Conservation (phyloP, 148 eudicot species). For the Vaccinium myrtillus region DNA sequence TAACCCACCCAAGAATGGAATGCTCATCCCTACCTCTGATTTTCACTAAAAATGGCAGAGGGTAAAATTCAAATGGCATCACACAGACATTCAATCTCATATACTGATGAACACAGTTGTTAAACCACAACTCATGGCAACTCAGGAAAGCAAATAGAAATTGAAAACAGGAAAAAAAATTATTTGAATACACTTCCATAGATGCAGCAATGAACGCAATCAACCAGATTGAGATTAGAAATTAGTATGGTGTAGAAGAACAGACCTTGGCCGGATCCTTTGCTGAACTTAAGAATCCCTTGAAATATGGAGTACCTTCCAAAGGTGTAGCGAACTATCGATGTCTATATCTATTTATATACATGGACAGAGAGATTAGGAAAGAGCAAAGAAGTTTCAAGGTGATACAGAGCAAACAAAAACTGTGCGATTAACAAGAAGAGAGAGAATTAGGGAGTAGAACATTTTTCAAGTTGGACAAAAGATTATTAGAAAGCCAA, state of each 20-base stretch:
- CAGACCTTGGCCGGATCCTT: not conserved
- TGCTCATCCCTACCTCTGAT: not conserved
- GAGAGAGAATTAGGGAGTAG: not conserved
- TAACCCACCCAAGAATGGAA: not conserved
- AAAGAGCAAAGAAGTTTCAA: not conserved
- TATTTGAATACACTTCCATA: not conserved
- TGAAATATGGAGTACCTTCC: not conserved
- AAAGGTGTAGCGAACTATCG: not conserved
- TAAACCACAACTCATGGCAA: not conserved
- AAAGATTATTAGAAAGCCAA: not conserved
- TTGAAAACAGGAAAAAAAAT: not conserved
- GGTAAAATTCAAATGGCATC: too few species aligned
- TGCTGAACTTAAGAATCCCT: not conserved
- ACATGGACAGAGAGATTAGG: not conserved
- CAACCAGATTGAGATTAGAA: not conserved
- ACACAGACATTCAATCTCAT: not conserved
- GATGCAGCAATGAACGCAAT: not conserved
- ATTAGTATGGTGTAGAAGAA: not conserved
- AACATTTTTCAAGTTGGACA: not conserved
- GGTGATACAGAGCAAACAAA: not conserved
- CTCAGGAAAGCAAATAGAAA: not conserved
- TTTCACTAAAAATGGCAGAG: too few species aligned
- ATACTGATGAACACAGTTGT: not conserved
- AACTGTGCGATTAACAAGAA: not conserved
- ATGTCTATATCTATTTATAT: not conserved